phyloP scores from a whole-genome alignment of 768 basidiomycete species.

The Xanthoconium purpureum region DNA sequence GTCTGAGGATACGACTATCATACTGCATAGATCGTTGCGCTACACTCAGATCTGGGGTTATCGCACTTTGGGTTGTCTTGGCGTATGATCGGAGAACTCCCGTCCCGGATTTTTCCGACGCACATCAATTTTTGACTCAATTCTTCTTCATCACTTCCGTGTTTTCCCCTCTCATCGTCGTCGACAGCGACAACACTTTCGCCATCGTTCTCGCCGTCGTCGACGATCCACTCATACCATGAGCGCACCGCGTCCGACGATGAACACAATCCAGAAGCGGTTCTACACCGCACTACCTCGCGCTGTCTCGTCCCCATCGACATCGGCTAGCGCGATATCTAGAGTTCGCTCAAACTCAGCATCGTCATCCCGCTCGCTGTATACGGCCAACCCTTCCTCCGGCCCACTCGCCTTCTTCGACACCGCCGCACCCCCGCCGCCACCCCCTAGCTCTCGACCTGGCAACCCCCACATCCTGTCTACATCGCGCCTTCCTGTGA shows the following conservation, averaged over 20 bases:
- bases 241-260: constrained; percentile 39
- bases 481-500: constrained; percentile 43
- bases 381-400: constrained; percentile 34
- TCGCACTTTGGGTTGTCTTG: no score
- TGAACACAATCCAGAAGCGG: constrained; percentile 53
- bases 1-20: no score
- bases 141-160: no score
- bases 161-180: background rate
- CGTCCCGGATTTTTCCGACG: constrained; percentile 21
- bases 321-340: constrained; percentile 32
- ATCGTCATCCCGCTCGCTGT: constrained; percentile 40
- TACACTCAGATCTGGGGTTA: no score
- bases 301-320: constrained; percentile 23
- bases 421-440: constrained; percentile 34
- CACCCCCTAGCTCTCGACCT: constrained; percentile 40
- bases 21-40: no score
- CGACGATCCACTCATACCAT: constrained; percentile 16
- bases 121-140: background rate
- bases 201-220: background rate
- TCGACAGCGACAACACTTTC: constrained; percentile 12
- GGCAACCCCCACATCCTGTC: constrained; percentile 38
- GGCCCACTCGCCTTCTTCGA: constrained; percentile 42
- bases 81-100: background rate
- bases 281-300: constrained; percentile 45
- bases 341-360: constrained; percentile 45